Percentiles rank a stretch among this genome's conserved stretches.
These are phyloP conservation scores for Chaetomium sp. DNA, from an alignment of 2,329 filamentous ascomycete species.

Conservation along the genomic window DNA sequence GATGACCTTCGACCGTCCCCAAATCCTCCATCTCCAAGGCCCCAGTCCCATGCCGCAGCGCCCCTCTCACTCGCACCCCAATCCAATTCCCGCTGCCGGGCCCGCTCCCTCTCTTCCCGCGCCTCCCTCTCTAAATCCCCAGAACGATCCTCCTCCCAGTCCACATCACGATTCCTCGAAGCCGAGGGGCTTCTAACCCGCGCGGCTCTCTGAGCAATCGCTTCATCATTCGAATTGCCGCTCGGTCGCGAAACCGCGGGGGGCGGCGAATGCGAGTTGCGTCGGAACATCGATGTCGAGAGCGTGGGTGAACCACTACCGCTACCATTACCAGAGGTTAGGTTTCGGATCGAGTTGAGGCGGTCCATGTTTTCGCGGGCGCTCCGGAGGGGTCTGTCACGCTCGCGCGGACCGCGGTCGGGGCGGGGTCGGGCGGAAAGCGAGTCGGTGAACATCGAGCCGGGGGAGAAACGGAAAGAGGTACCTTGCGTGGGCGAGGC, in stretches of 20 bases:
- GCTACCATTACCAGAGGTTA: not conserved
- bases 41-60: too few relatives aligned
- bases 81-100: not conserved
- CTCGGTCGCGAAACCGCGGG: not conserved
- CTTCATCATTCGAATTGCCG: not conserved
- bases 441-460: not conserved
- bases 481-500: too few relatives aligned
- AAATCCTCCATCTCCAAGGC: too few relatives aligned
- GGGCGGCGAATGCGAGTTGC: slow-evolving; percentile 11
- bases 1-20: not conserved
- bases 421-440: not conserved
- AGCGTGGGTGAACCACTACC: not conserved
- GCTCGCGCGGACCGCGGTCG: not conserved
- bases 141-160: not conserved
- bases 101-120: not conserved
- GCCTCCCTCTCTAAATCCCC: not conserved
- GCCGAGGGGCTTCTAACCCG: slow-evolving; percentile 1
- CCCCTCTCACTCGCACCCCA: not conserved
- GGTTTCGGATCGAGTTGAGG: slow-evolving; percentile 23
- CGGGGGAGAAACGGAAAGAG: too few relatives aligned
- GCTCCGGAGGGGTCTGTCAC: slow-evolving; percentile 8
- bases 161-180: not conserved
- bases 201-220: not conserved
- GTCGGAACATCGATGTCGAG: not conserved
- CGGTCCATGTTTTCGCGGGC: slow-evolving; percentile 22